Conservation (phyloP, 441 rosid genomes). For the Euphorbia corollata region DNA sequence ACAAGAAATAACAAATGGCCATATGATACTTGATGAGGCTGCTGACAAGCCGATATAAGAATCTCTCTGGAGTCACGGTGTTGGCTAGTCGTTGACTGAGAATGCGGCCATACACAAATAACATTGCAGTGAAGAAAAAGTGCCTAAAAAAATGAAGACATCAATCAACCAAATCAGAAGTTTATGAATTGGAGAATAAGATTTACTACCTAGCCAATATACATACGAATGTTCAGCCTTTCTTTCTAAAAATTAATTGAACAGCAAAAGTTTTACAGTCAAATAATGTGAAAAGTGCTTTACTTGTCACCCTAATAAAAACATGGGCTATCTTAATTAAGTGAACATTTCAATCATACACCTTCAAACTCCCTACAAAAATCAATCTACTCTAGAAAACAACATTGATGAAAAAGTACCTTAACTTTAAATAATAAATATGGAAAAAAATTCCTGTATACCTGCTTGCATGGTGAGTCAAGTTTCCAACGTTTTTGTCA, state of each 20-base stretch:
- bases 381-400: not conserved
- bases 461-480: not conserved
- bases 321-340: not conserved
- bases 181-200: not conserved
- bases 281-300: not conserved
- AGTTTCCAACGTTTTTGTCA: not conserved
- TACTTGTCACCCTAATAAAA: not conserved
- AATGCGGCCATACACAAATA: conserved; percentile 82
- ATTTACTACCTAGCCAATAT: conserved; percentile 1
- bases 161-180: not conserved
- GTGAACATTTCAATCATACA: not conserved
- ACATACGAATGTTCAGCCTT: not conserved
- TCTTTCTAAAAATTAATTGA: not conserved
- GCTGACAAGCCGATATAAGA: conserved; percentile 60
- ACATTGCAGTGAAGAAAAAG: conserved; percentile 89
- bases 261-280: not conserved
- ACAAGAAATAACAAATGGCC: conserved; percentile 70
- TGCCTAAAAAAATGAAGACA: conserved; percentile 42
- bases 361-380: not conserved
- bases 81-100: conserved; percentile 77
- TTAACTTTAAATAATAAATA: not conserved
- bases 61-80: conserved; percentile 67
- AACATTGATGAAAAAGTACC: not conserved
- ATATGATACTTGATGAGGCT: conserved; percentile 74
- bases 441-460: not conserved